Evolutionary conservation across 2,329 filamentous ascomycete species (phyloP).

Genomic region (Diaporthe sp.): DNA sequence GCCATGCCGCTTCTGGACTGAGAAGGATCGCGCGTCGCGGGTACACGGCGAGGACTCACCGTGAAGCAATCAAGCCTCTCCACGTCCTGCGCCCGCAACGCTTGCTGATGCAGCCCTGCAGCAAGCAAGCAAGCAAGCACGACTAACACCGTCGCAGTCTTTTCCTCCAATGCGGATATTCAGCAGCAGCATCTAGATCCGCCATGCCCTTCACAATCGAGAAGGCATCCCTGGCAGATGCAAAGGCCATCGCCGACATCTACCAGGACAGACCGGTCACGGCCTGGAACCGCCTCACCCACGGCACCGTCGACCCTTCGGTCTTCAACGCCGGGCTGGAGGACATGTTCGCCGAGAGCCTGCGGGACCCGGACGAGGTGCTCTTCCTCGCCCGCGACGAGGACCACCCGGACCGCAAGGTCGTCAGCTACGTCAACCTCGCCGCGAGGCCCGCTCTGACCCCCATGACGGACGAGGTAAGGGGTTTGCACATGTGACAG

Average conservation of each 20-base stretch:
- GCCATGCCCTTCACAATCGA: constrained; percentile 13
- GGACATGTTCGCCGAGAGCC: constrained; percentile 34
- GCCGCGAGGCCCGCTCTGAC: background rate
- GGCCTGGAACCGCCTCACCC: constrained; percentile 32
- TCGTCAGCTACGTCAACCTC: constrained; percentile 39
- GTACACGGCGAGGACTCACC: constrained; percentile 24
- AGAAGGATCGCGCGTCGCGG: constrained; percentile 25
- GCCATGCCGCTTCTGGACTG: constrained; percentile 15
- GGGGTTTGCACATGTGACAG: background rate
- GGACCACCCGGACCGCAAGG: constrained; percentile 8
- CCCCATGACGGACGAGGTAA: constrained; percentile 30
- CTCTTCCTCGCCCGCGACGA: constrained; percentile 30
- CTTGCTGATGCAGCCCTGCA: background rate
- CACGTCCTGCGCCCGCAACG: background rate
- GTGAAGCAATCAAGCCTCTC: background rate
- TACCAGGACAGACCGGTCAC: constrained; percentile 32
- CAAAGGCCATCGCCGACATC: constrained; percentile 34
- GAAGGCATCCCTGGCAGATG: constrained; percentile 10
- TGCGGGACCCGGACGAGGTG: constrained; percentile 25
- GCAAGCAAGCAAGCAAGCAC: background rate
- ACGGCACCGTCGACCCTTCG: constrained; percentile 18
- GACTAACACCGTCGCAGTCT: background rate
- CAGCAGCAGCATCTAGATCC: background rate
- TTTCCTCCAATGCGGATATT: no score
- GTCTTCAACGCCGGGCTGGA: constrained; percentile 29